Conservation (phyloP, 208 protist genomes). For the Crithidia mellificae region DNA sequence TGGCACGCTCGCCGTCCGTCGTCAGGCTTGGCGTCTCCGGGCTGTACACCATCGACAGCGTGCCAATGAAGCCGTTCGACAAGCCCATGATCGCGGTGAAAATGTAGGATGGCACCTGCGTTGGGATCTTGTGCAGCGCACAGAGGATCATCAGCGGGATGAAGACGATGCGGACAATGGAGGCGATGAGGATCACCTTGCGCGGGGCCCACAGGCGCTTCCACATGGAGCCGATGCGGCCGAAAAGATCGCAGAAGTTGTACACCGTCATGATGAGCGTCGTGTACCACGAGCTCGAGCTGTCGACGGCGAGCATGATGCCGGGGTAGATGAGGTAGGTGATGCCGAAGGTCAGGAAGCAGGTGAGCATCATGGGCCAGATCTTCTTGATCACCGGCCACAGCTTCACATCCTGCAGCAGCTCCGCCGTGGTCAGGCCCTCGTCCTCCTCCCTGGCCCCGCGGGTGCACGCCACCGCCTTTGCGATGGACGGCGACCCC, state of each 20-base stretch:
- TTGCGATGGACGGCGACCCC: background rate
- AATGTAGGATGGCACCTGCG: slow-evolving; percentile 49
- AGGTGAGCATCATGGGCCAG: slow-evolving; percentile 77
- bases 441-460: slow-evolving; percentile 15
- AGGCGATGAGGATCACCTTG: slow-evolving; percentile 37
- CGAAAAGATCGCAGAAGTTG: slow-evolving; percentile 71
- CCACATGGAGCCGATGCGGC: slow-evolving; percentile 49
- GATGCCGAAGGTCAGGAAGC: slow-evolving; percentile 60
- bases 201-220: slow-evolving; percentile 52
- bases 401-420: slow-evolving; percentile 59
- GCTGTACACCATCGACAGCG: slow-evolving; percentile 78
- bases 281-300: slow-evolving; percentile 62
- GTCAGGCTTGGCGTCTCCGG: slow-evolving; percentile 42
- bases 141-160: slow-evolving; percentile 80
- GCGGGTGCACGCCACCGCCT: background rate
- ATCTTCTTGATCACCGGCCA: slow-evolving; percentile 71
- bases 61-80: slow-evolving; percentile 80
- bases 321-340: slow-evolving; percentile 85
- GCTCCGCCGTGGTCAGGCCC: slow-evolving; percentile 55
- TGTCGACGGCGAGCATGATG: slow-evolving; percentile 60
- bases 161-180: slow-evolving; percentile 54
- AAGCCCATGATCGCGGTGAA: slow-evolving; percentile 57
- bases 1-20: slow-evolving; percentile 57
- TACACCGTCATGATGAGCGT: slow-evolving; percentile 71
- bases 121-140: slow-evolving; percentile 54